Percentiles rank a stretch among this genome's conserved stretches.
These are phyloP conservation scores for Macrocystidia cucumis DNA, from an alignment of 1,284 basidiomycete species.

Conservation along the genomic window DNA sequence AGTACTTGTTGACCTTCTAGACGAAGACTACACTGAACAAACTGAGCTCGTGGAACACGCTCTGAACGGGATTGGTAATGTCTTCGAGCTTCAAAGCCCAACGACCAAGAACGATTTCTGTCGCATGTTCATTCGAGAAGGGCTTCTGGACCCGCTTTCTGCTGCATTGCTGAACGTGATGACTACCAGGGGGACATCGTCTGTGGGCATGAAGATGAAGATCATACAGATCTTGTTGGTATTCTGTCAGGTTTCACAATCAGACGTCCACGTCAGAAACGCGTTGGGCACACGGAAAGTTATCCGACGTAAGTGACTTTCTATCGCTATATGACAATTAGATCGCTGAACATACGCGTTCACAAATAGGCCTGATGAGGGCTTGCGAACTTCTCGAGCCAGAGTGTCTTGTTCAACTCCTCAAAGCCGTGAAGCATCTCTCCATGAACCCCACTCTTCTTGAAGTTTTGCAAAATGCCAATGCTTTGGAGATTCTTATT, in stretches of 20 bases:
- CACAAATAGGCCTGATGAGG: slow-evolving; percentile 78
- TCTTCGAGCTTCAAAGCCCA: slow-evolving; percentile 92
- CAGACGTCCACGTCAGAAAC: slow-evolving; percentile 87
- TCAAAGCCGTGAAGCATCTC: slow-evolving; percentile 94
- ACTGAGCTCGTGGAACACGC: slow-evolving; percentile 91
- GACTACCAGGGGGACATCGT: slow-evolving; percentile 59
- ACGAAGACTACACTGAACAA: slow-evolving; percentile 91
- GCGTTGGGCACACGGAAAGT: slow-evolving; percentile 88
- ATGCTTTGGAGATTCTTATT: slow-evolving; percentile 88
- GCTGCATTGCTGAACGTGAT: slow-evolving; percentile 87
- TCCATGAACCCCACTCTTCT: slow-evolving; percentile 88
- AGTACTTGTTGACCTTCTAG: slow-evolving; percentile 90
- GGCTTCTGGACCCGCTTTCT: slow-evolving; percentile 87
- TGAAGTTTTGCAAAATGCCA: slow-evolving; percentile 93
- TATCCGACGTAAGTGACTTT: slow-evolving; percentile 64
- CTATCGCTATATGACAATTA: neutral
- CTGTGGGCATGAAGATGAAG: slow-evolving; percentile 76
- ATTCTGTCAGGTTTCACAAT: slow-evolving; percentile 94
- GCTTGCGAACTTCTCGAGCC: slow-evolving; percentile 81
- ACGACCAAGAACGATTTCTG: slow-evolving; percentile 98
- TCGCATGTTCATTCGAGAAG: slow-evolving; percentile 95
- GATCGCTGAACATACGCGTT: slow-evolving; percentile 7
- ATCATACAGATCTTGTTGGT: slow-evolving; percentile 88
- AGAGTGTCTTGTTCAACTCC: slow-evolving; percentile 79
- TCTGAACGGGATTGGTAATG: slow-evolving; percentile 89